A percentile compares a stretch with the other conserved stretches of the same genome.
These are phyloP conservation scores for Porodaedalea pini DNA, from an alignment of 1,284 basidiomycete genomes.

Conservation along the genomic window DNA sequence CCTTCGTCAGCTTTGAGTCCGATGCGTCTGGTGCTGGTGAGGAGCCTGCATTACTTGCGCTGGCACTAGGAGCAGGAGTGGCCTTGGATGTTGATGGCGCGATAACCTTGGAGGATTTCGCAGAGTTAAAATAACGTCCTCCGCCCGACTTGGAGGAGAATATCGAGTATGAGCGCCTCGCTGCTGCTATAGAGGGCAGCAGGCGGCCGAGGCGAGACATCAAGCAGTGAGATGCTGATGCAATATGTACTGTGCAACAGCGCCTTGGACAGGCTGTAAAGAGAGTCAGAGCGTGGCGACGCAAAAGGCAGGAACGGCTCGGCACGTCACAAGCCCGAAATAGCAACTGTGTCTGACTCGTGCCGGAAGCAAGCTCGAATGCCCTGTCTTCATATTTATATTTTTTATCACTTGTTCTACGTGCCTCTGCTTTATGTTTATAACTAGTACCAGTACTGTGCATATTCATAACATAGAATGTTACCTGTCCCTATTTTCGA, in stretches of 20 bases:
- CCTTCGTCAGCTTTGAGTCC: conserved; percentile 25
- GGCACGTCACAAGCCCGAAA: not conserved
- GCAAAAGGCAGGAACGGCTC: not conserved
- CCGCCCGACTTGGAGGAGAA: conserved; percentile 75
- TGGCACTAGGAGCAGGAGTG: conserved; percentile 25
- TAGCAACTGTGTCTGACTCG: not conserved
- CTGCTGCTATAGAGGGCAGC: conserved; percentile 43
- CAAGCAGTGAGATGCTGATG: conserved; percentile 9
- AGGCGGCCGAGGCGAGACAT: conserved; percentile 49
- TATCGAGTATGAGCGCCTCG: conserved; percentile 65
- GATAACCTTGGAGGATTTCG: conserved; percentile 59
- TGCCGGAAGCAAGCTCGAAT: too few relatives aligned
- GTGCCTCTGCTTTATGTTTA: too few relatives aligned
- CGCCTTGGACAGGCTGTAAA: not conserved
- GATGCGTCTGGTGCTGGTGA: conserved; percentile 23
- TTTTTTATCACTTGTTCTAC: too few relatives aligned
- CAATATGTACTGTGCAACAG: not conserved
- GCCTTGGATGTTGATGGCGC: conserved; percentile 34
- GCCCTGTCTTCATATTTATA: too few relatives aligned
- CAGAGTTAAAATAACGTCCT: conserved; percentile 68
- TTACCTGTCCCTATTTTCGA: too few relatives aligned
- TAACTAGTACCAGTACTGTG: too few relatives aligned
- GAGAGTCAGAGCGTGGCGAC: not conserved
- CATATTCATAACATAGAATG: too few relatives aligned
- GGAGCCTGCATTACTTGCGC: conserved; percentile 27